These are phyloP conservation scores for Fermentozyma sake DNA, from an alignment of 1,139 yeast species.

Conservation along the genomic window DNA sequence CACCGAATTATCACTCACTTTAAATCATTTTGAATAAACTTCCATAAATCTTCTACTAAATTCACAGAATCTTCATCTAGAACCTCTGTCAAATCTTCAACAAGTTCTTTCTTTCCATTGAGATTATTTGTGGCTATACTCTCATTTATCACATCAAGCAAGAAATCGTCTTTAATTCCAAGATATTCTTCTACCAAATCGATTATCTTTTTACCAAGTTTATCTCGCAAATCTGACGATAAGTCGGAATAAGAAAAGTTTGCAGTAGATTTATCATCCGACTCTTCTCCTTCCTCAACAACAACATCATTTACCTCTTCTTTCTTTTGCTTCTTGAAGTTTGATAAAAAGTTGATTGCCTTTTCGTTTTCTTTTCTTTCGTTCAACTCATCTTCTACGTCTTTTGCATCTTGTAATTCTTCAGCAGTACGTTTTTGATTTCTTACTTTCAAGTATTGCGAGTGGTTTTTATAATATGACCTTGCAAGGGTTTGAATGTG, in stretches of 20 bases:
- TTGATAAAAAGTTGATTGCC: constrained; percentile 16
- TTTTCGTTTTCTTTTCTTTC: constrained; percentile 9
- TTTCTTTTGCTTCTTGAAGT: constrained; percentile 5
- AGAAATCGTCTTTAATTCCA: constrained; percentile 49
- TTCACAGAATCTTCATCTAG: constrained; percentile 53
- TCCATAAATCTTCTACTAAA: constrained; percentile 36
- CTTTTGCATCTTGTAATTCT: constrained; percentile 29
- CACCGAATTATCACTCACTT: too few relatives aligned
- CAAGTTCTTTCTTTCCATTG: constrained; percentile 24
- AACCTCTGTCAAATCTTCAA: constrained; percentile 46
- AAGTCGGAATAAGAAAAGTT: constrained; percentile 11
- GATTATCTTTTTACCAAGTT: constrained; percentile 30
- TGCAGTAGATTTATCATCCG: neutral
- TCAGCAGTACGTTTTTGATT: constrained; percentile 27
- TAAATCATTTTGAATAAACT: constrained; percentile 15
- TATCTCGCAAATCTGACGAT: constrained; percentile 10
- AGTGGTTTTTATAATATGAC: constrained; percentile 30
- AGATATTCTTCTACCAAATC: constrained; percentile 46
- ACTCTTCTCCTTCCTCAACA: constrained; percentile 1
- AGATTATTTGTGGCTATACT: constrained; percentile 28
- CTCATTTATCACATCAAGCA: constrained; percentile 39
- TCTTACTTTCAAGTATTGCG: constrained; percentile 36
- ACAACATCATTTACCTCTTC: too few relatives aligned
- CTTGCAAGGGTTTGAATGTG: neutral
- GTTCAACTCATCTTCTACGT: constrained; percentile 22